These are phyloP conservation scores for Ustilago tritici DNA, from an alignment of 1,284 basidiomycete genomes.

Conservation along the genomic window DNA sequence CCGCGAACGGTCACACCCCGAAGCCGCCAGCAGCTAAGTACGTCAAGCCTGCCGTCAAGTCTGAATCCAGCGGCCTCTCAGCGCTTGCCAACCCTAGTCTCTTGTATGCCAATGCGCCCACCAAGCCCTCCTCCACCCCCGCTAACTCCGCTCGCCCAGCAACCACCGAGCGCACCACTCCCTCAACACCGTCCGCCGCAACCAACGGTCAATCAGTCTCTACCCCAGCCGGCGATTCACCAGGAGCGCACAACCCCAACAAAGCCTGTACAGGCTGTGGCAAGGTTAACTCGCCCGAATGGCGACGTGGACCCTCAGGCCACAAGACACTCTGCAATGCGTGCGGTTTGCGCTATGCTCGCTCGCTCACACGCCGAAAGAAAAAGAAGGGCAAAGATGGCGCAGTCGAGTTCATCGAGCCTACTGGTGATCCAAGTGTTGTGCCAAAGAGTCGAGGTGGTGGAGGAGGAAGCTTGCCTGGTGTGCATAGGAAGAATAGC, in stretches of 20 bases:
- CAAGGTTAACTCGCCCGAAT: constrained; percentile 83
- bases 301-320: constrained; percentile 77
- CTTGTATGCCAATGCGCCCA: constrained; percentile 35
- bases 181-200: not conserved
- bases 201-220: constrained; percentile 14
- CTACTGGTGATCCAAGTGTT: constrained; percentile 53
- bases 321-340: constrained; percentile 69
- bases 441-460: constrained; percentile 62
- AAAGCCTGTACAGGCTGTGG: constrained; percentile 69
- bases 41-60: constrained; percentile 21
- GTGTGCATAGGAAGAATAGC: constrained; percentile 56
- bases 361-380: constrained; percentile 58
- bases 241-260: constrained; percentile 17
- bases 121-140: constrained; percentile 12
- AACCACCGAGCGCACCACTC: constrained; percentile 8
- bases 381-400: constrained; percentile 63
- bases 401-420: constrained; percentile 53
- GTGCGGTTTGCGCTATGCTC: constrained; percentile 66
- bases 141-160: constrained; percentile 12
- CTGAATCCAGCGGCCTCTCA: constrained; percentile 21
- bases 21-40: constrained; percentile 23
- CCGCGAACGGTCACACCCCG: constrained; percentile 23
- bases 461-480: constrained; percentile 58
- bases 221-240: constrained; percentile 16
- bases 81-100: constrained; percentile 38